Evolutionary conservation across 805 yeast genomes (phyloP), one percentile per base, ranked within the genome.

Genomic region (Wickerhamomyces pijperi): DNA sequence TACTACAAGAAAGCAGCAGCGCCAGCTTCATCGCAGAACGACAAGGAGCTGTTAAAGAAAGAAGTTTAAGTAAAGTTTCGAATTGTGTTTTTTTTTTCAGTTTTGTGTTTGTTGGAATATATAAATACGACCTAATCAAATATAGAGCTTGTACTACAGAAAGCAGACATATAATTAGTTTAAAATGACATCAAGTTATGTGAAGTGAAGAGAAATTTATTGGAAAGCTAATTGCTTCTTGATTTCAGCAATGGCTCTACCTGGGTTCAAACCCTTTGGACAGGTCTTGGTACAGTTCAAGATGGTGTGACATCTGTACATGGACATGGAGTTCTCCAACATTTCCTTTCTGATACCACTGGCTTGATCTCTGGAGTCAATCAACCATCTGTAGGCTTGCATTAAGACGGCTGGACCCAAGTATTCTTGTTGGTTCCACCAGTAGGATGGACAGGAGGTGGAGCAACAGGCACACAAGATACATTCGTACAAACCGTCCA

Each of bases 401-500:
- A 92, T 84, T 63, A 92, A 75, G 40, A 92, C 97, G 23, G 98
- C 98, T 19, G 98, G 98, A 42, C 98, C 98, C 54, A 92, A 70
- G 67, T 92, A 92, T 71, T 92, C 94, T 67, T 88, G 95, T 69
- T 86, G 95, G 69, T 92, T 92, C 98, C 98, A 92, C 98, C 98
- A 92, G 75, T 92, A 92, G 3, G 97, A 88, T 39, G 98, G 98
- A 71, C 98, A 92, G 16, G 97, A 80, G 38, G 98, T 92, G 28
- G 97, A 88, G 67, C 98, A 90, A 68, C 98, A 88, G 11, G 98
- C 98, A 70, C 98, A 90, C 59, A 90, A 70, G 55, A 90, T 90
- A 72, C 98, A 90, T 68, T 90, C 97, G 68, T 90, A 90, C 51
- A 92, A 68, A 41, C 98, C 98, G 63, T 92, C 97, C 58, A 90